Conservation (phyloP, 2,329 filamentous ascomycete species). For the Corynespora cassiicola region DNA sequence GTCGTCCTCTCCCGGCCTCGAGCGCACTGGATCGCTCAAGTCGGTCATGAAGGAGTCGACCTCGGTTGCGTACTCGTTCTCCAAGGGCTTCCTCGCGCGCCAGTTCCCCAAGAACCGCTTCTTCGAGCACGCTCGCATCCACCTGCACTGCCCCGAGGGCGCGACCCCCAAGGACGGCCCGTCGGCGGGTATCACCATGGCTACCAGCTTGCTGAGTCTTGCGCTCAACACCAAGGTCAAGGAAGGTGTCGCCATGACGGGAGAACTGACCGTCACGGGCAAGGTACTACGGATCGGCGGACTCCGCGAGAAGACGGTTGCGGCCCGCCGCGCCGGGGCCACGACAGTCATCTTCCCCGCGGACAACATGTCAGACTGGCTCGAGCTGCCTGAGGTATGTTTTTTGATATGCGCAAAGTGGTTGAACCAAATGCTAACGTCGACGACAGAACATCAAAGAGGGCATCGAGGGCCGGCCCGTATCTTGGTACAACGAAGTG, state of each 20-base stretch:
- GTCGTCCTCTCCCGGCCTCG: slow-evolving; percentile 77
- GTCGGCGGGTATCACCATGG: slow-evolving; percentile 92
- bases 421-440: slow-evolving; percentile 22
- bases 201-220: slow-evolving; percentile 86
- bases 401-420: neutral
- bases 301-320: slow-evolving; percentile 94
- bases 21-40: slow-evolving; percentile 94
- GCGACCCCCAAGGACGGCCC: slow-evolving; percentile 90
- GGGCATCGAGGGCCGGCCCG: slow-evolving; percentile 88
- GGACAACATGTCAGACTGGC: slow-evolving; percentile 96
- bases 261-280: slow-evolving; percentile 93
- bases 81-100: slow-evolving; percentile 85
- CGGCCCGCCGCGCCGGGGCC: slow-evolving; percentile 88
- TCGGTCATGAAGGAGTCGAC: slow-evolving; percentile 98
- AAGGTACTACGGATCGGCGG: slow-evolving; percentile 96
- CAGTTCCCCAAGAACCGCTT: slow-evolving; percentile 90
- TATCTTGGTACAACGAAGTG: slow-evolving; percentile 92
- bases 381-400: slow-evolving; percentile 92
- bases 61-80: slow-evolving; percentile 92
- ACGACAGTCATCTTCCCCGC: slow-evolving; percentile 93
- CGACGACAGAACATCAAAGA: slow-evolving; percentile 91
- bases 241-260: slow-evolving; percentile 95
- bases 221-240: slow-evolving; percentile 80
- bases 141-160: slow-evolving; percentile 95
- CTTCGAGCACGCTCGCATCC: slow-evolving; percentile 93